Evolutionary conservation across 768 basidiomycete genomes (phyloP).

Genomic region (Lepiota brunneoincarnata): DNA sequence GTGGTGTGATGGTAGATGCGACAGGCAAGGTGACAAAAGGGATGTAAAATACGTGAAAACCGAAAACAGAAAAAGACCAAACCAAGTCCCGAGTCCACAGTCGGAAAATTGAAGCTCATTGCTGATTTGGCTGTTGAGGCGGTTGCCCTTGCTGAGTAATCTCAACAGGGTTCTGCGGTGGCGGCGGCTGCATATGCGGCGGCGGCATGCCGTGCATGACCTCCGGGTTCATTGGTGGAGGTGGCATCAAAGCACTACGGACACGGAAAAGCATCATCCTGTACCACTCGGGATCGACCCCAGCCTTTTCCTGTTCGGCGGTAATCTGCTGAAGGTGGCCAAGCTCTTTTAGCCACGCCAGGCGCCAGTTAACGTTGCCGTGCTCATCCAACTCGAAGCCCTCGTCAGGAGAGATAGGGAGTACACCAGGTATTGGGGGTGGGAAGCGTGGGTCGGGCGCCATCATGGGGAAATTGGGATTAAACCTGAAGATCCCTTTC

Average conservation of each 20-base stretch:
- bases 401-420: constrained; percentile 65
- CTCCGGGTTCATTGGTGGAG: constrained; percentile 49
- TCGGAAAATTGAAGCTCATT: constrained; percentile 17
- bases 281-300: constrained; percentile 82
- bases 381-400: constrained; percentile 71
- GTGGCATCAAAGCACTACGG: constrained; percentile 65
- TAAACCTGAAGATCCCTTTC: constrained; percentile 49
- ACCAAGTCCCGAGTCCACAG: neutral
- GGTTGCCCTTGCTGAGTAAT: constrained; percentile 33
- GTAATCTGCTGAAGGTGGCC: constrained; percentile 73
- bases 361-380: constrained; percentile 78
- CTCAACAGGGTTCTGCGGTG: constrained; percentile 35
- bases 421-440: constrained; percentile 44
- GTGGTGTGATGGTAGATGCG: neutral
- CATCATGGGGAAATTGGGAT: constrained; percentile 71
- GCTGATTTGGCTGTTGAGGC: constrained; percentile 27
- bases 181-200: constrained; percentile 36
- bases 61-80: constrained; percentile 5
- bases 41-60: neutral
- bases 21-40: constrained; percentile 2
- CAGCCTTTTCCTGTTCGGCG: constrained; percentile 77
- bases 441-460: constrained; percentile 57
- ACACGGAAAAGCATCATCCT: constrained; percentile 83
- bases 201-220: constrained; percentile 46
- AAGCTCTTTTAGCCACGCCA: constrained; percentile 80